These are phyloP conservation scores for Dendrocalamus latiflorus DNA, from an alignment of 202 grass and related monocot genomes.

Conservation along the genomic window DNA sequence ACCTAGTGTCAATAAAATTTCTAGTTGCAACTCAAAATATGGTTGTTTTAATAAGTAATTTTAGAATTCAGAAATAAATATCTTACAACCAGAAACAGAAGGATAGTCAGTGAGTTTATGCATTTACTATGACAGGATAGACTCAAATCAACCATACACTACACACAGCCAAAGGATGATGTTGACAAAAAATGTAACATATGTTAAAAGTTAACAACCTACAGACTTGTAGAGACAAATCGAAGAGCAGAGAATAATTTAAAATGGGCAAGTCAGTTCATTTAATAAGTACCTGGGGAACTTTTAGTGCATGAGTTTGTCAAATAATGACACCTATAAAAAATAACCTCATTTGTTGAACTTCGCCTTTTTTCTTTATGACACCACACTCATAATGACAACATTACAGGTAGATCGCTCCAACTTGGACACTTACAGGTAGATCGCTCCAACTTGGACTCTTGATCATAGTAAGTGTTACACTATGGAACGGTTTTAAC, in stretches of 20 bases:
- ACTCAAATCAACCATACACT: neutral
- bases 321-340: neutral
- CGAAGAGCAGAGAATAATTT: no score
- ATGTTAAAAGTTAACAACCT: neutral
- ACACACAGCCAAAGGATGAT: neutral
- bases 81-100: neutral
- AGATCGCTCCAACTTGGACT: neutral
- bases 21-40: neutral
- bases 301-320: neutral
- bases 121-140: slow-evolving; percentile 2
- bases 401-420: neutral
- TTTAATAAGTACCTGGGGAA: neutral
- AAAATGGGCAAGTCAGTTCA: no score
- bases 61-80: neutral
- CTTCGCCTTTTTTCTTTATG: neutral
- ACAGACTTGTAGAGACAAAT: no score
- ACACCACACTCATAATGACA: neutral
- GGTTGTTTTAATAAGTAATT: neutral
- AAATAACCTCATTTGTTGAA: neutral
- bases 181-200: neutral
- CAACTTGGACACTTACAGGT: neutral
- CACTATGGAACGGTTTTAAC: neutral
- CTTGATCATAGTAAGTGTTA: neutral
- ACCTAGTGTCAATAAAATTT: neutral
- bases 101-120: neutral